These are phyloP conservation scores for Fusarium heterosporum DNA, from an alignment of 2,329 filamentous ascomycete genomes.

Conservation along the genomic window DNA sequence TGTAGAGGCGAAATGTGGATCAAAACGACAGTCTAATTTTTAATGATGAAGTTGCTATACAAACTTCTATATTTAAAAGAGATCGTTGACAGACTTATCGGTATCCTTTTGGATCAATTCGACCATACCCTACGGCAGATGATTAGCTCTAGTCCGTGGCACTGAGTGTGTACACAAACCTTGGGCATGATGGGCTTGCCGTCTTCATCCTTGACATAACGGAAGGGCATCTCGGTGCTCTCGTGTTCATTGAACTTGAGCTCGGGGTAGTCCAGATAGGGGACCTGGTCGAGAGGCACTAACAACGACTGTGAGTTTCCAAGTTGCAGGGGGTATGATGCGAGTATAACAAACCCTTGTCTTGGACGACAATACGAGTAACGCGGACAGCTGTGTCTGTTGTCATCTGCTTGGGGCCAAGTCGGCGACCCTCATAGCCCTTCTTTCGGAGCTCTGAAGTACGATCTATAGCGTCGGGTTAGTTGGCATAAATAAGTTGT, in stretches of 20 bases:
- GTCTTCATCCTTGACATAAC: constrained; percentile 83
- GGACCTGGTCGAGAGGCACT: constrained; percentile 83
- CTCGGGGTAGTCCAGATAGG: constrained; percentile 89
- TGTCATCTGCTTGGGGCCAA: constrained; percentile 97
- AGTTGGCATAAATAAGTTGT: constrained; percentile 21
- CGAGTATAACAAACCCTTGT: constrained; percentile 71
- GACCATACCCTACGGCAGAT: constrained; percentile 80
- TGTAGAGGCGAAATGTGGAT: not conserved
- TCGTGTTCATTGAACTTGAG: constrained; percentile 91
- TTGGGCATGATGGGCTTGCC: constrained; percentile 91
- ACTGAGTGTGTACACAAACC: constrained; percentile 59
- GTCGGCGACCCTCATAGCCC: constrained; percentile 85
- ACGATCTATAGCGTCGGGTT: constrained; percentile 71
- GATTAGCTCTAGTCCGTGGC: constrained; percentile 41
- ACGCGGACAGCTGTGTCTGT: constrained; percentile 97
- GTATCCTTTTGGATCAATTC: constrained; percentile 94
- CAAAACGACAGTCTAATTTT: not conserved
- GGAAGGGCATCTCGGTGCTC: constrained; percentile 97
- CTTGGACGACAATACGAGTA: constrained; percentile 87
- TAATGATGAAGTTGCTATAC: not conserved
- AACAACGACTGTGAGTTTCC: constrained; percentile 27
- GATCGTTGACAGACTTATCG: constrained; percentile 88
- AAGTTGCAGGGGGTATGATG: not conserved
- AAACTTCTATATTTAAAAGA: constrained; percentile 66
- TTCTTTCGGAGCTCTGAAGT: constrained; percentile 96